These are phyloP conservation scores for Plasmodium coatneyi DNA, from an alignment of 169 alveolate species.

Conservation along the genomic window DNA sequence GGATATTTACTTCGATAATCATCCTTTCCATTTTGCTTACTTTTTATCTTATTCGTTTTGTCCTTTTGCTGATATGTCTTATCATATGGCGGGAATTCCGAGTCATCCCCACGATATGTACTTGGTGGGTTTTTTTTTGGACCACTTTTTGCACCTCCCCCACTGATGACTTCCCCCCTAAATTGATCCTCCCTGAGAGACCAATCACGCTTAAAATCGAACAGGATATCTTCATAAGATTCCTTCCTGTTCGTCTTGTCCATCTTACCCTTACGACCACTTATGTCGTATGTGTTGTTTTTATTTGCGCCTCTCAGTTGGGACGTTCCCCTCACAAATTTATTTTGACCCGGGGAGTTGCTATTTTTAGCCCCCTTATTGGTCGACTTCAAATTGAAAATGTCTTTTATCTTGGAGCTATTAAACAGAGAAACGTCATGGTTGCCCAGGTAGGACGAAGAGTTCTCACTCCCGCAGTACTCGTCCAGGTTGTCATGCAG, in stretches of 20 bases:
- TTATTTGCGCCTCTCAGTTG: background rate
- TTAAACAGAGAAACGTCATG: slow-evolving; percentile 52
- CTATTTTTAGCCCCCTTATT: background rate
- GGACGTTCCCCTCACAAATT: background rate
- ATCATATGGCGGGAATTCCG: background rate
- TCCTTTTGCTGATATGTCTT: slow-evolving; percentile 4
- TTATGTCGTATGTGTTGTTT: slow-evolving; percentile 12
- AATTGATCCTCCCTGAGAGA: background rate
- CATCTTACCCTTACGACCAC: background rate
- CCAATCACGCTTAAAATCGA: slow-evolving; percentile 1
- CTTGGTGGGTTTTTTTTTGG: background rate
- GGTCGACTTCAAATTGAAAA: slow-evolving; percentile 29
- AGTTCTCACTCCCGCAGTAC: slow-evolving; percentile 11
- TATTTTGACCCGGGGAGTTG: background rate
- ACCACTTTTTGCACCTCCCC: background rate
- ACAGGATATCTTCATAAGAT: slow-evolving; percentile 29
- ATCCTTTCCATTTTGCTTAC: background rate
- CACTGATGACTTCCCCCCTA: background rate
- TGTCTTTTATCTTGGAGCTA: slow-evolving; percentile 42
- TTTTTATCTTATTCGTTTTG: background rate
- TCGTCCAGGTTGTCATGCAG: background rate
- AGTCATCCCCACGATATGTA: background rate
- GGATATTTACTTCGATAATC: background rate
- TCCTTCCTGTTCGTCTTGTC: background rate
- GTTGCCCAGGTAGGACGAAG: slow-evolving; percentile 51